Conservation (phyloP, 192 early-diverging fungal genomes). For the Podila horticola region DNA sequence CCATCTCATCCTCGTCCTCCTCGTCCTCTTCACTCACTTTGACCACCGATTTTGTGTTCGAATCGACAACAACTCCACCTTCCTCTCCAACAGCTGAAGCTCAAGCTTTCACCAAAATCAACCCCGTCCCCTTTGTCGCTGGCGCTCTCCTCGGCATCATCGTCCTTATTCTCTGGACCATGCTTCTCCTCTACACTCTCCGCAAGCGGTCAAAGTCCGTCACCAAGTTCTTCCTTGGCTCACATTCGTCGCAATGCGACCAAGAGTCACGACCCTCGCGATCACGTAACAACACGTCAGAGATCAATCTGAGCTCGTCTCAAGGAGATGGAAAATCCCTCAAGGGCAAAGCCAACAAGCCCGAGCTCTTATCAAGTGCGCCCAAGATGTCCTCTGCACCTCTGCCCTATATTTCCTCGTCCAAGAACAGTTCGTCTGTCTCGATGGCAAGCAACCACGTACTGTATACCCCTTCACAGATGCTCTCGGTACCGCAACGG, state of each 20-base stretch:
- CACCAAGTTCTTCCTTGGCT: not conserved
- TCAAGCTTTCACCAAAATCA: not conserved
- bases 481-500: not conserved
- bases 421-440: too few species aligned
- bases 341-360: not conserved
- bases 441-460: not conserved
- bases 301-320: not conserved
- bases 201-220: constrained; percentile 4
- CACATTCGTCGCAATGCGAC: not conserved
- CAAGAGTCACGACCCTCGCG: not conserved
- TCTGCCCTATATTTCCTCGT: not conserved
- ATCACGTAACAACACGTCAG: not conserved
- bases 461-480: not conserved
- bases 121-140: constrained; percentile 13
- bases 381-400: not conserved
- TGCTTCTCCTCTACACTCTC: not conserved
- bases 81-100: not conserved
- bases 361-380: not conserved
- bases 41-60: not conserved
- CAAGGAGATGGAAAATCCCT: not conserved
- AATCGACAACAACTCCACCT: not conserved
- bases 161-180: not conserved
- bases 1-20: not conserved
- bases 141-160: not conserved
- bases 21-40: not conserved